A percentile compares a stretch with the other conserved stretches of the same genome.
Evolutionary conservation across 2,329 filamentous ascomycete species (phyloP).

Genomic region (Penicillium psychrosexuale): DNA sequence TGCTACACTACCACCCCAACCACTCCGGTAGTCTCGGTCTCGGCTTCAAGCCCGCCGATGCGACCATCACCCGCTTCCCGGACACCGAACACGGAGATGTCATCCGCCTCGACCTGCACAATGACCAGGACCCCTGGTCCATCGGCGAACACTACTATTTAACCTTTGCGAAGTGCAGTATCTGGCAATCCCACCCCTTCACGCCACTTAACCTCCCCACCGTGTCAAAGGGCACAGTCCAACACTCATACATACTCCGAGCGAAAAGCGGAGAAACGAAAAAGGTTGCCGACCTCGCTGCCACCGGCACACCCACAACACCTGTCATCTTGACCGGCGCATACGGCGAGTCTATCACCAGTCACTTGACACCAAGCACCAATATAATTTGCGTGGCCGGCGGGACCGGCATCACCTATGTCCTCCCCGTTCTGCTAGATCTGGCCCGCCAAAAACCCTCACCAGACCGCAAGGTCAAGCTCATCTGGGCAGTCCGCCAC

Average conservation of each 20-base stretch:
- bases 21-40: constrained; percentile 8
- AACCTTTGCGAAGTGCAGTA: constrained; percentile 62
- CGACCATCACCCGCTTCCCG: constrained; percentile 53
- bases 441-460: constrained; percentile 24
- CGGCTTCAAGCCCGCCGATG: constrained; percentile 34
- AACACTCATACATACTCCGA: constrained; percentile 44
- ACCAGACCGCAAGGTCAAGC: constrained; percentile 51
- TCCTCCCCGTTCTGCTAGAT: constrained; percentile 51
- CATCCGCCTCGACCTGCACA: constrained; percentile 63
- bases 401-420: constrained; percentile 59
- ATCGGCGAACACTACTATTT: constrained; percentile 71
- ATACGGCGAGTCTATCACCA: constrained; percentile 56
- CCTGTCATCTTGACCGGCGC: constrained; percentile 61
- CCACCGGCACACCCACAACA: constrained; percentile 38
- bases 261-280: constrained; percentile 45
- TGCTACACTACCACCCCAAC: constrained; percentile 52
- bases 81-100: constrained; percentile 60
- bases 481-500: constrained; percentile 64
- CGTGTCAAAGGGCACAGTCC: constrained; percentile 24
- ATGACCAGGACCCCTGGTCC: constrained; percentile 60
- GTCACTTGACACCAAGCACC: constrained; percentile 41
- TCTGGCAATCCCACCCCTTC: constrained; percentile 73
- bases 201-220: constrained; percentile 59
- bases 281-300: constrained; percentile 25
- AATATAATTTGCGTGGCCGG: constrained; percentile 54